Evolutionary conservation across 2,329 filamentous ascomycete species (phyloP).

Genomic region (Colletotrichum spinosum): DNA sequence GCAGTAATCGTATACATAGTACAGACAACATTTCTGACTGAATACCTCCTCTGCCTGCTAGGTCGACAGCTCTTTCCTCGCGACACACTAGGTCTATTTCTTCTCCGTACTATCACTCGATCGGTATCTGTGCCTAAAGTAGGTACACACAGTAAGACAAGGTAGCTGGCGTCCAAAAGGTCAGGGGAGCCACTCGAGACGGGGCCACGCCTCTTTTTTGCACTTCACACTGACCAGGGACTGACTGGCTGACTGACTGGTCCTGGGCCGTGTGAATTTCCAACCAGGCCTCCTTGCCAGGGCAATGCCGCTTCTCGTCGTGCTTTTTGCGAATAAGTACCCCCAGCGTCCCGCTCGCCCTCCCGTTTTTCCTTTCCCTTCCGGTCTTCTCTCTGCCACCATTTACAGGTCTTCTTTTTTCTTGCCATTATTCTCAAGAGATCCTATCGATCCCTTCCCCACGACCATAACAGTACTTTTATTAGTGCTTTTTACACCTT

Average conservation of each 20-base stretch:
- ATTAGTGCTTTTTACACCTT: constrained; percentile 50
- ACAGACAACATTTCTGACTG: too few relatives aligned
- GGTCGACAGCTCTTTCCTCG: too few relatives aligned
- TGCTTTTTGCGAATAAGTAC: constrained; percentile 53
- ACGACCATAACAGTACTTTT: constrained; percentile 42
- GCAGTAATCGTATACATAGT: too few relatives aligned
- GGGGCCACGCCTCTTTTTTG: constrained; percentile 34
- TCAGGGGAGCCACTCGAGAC: constrained; percentile 24
- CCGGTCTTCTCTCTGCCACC: constrained; percentile 47
- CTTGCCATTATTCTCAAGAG: constrained; percentile 44
- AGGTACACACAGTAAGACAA: neutral
- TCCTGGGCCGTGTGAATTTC: constrained; percentile 31
- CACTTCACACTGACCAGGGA: constrained; percentile 18
- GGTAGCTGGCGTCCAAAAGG: constrained; percentile 5
- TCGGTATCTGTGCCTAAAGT: neutral
- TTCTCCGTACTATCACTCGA: constrained; percentile 13
- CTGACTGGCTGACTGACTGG: constrained; percentile 4
- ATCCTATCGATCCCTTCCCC: constrained; percentile 42
- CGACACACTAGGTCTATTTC: neutral
- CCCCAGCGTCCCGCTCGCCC: constrained; percentile 44
- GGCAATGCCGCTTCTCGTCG: constrained; percentile 35
- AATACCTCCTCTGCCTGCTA: too few relatives aligned
- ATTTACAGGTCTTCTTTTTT: constrained; percentile 45
- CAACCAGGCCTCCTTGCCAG: constrained; percentile 33
- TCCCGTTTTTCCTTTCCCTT: constrained; percentile 44